Evolutionary conservation across 2,329 filamentous ascomycete genomes (phyloP), one percentile per base, ranked within the genome.

Genomic region (Pestalotiopsis sp.): DNA sequence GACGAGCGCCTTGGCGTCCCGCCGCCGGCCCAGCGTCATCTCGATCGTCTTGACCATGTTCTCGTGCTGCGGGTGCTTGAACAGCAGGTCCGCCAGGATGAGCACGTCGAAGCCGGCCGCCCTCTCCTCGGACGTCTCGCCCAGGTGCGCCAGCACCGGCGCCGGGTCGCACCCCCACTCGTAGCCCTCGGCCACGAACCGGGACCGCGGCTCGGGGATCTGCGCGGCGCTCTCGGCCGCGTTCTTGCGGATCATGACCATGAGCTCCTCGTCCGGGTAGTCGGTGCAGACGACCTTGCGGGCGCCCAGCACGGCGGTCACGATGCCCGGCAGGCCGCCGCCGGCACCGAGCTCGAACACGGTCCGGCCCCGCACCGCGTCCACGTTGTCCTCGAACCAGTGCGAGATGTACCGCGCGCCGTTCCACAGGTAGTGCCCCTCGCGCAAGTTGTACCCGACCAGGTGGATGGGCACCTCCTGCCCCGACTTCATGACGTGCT

Each of bases 381-480:
- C 74, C n/a, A 89, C 85, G 71, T 89, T 84, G 56, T 87, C 81
- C 80, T 97, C 93, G 68, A 98, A 89, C 80, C 94, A 94, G 72
- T 89, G 84, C 17, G 94, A 89, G 62, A 95, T 86, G 52, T 93
- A 89, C 70, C 92, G 91, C 69, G 91, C 91, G 69, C 93, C 94
- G 79, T 98, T 97, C 95, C 95, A 98, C 38, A 98, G 86, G 71
- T 92, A 87, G 79, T 98, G 93, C 17, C 93, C 94, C 88, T 97
- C 97, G 14, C 97, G 87, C 26, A 94, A 93, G 82, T 92, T 95
- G 79, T 93, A 90, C 69, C 94, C 94, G 58, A 97, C 93, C 13
- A 98, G 88, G 74, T 92, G 89, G 71, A 97, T 86, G 64, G 83
- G 88, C 71, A 97, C 82, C 35, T 83, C 82, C 71, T 88, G 78